Conservation (phyloP, 768 basidiomycete species). For the Suillus placidus region DNA sequence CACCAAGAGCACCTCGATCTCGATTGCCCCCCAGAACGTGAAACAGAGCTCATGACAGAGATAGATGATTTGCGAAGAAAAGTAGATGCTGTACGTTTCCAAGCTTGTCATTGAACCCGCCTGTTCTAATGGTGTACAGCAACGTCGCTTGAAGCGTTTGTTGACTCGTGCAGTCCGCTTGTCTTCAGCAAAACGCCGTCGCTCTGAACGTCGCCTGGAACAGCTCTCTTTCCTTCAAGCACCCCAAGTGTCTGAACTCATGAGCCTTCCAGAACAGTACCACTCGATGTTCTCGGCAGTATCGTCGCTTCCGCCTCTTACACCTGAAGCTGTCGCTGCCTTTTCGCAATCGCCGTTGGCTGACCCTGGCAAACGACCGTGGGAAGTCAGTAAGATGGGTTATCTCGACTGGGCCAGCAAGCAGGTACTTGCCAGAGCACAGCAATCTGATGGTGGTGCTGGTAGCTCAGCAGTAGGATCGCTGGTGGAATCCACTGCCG, state of each 20-base stretch:
- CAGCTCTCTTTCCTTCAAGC: slow-evolving; percentile 48
- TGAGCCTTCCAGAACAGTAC: slow-evolving; percentile 43
- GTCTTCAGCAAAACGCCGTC: slow-evolving; percentile 48
- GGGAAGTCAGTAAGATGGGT: slow-evolving; percentile 76
- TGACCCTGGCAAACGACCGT: slow-evolving; percentile 70
- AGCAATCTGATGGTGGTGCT: slow-evolving; percentile 19
- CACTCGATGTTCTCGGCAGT: slow-evolving; percentile 48
- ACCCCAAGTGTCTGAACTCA: slow-evolving; percentile 42
- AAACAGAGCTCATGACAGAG: slow-evolving; percentile 65
- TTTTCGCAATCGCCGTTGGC: slow-evolving; percentile 34
- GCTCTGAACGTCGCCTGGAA: slow-evolving; percentile 47
- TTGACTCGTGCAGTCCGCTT: slow-evolving; percentile 54
- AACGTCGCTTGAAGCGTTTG: slow-evolving; percentile 64
- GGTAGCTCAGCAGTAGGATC: slow-evolving; percentile 26
- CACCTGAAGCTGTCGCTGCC: slow-evolving; percentile 42
- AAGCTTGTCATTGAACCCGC: background rate
- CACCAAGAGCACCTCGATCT: slow-evolving; percentile 78
- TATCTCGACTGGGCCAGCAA: slow-evolving; percentile 79
- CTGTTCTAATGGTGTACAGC: slow-evolving; percentile 41
- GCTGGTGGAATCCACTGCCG: slow-evolving; percentile 21
- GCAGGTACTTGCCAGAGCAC: slow-evolving; percentile 47
- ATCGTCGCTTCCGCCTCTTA: slow-evolving; percentile 51
- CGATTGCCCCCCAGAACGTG: slow-evolving; percentile 54
- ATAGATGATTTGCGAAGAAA: slow-evolving; percentile 67
- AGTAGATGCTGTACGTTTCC: slow-evolving; percentile 65